Base-by-base conservation (phyloP, 352 stramenopile genomes). In the Achlya hypogyna region DNA sequence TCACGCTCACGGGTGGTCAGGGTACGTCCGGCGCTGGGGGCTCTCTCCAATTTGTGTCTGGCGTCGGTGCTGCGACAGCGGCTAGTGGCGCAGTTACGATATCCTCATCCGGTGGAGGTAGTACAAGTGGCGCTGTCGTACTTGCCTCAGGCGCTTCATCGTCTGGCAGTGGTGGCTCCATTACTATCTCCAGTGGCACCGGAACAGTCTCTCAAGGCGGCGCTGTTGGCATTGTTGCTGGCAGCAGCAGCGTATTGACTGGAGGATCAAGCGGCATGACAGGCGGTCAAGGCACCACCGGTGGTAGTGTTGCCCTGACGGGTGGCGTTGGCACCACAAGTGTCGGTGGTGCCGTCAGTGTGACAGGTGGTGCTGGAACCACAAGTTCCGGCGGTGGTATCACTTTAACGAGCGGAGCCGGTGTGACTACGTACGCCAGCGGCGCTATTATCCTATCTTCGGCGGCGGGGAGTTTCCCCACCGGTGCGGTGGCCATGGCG, bases 21-120 rank as follows among this genome's bases (percentile, higher is more conserved):
- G 82, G 84, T 34, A 63, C 79, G 42, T 77, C 74, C 53, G 80
- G 79, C 14, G 82, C 81, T 4, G 89, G 84, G 62, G 84, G 84
- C 60, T 79, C 90, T 58, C 73, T 88, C 22, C 78, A 68, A 18
- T 2, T 87, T 22, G 79, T 79, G 56, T 86, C 81, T 43, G 72
- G 78, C 18, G 88, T 88, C 28, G 69, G 80, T 10, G 81, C 81
- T 10, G 75, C 73, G 23, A 68, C 71, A 34, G 80, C 81, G 43
- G 73, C 76, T 42, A 92, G 84, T 62, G 84, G 84, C 29, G 70
- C 72, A 23, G 72, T 93, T 18, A 76, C 72, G 2, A 47, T 93
- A 40, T 85, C 84, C 59, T 83, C 76, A 0, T 25, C 16, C 23
- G 60, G 60, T 29, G 60, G 60, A n/a, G 60, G 25, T 9, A 67